Conservation (phyloP, 345 rosid species). For the Arabis alpina region DNA sequence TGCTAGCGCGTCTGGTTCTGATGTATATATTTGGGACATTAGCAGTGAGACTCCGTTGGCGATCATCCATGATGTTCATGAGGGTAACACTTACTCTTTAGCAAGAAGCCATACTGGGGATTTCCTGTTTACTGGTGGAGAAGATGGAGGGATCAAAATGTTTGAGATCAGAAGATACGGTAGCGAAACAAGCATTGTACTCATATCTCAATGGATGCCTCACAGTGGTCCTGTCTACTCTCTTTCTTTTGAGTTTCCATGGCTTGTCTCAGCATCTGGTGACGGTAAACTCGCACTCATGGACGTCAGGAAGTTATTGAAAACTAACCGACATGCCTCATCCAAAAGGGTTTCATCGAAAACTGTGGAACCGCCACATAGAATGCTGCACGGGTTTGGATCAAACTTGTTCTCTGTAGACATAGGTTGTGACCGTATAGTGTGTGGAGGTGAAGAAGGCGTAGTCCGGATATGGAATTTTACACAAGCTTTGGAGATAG, state of each 20-base stretch:
- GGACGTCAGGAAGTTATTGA: constrained; percentile 78
- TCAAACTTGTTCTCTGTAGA: constrained; percentile 73
- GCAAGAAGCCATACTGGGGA: constrained; percentile 84
- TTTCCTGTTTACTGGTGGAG: constrained; percentile 89
- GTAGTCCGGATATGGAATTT: constrained; percentile 89
- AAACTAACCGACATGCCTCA: constrained; percentile 43
- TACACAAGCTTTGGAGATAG: constrained; percentile 78
- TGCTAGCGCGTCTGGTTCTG: constrained; percentile 73
- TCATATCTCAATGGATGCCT: constrained; percentile 83
- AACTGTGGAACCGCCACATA: constrained; percentile 79
- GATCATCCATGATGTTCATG: constrained; percentile 63
- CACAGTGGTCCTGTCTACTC: constrained; percentile 80
- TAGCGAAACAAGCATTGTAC: constrained; percentile 36
- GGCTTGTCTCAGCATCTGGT: constrained; percentile 93
- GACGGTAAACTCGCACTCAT: constrained; percentile 83
- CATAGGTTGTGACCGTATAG: constrained; percentile 85
- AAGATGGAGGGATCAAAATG: constrained; percentile 93
- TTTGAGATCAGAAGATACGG: constrained; percentile 56
- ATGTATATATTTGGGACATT: constrained; percentile 81
- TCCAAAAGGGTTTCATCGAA: constrained; percentile 47
- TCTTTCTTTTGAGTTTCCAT: constrained; percentile 93
- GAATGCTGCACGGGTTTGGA: constrained; percentile 88
- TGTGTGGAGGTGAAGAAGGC: constrained; percentile 92
- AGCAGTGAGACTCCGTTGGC: constrained; percentile 55
- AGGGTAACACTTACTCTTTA: constrained; percentile 65